Conservation (phyloP, 2,329 filamentous ascomycete species). For the Hymenoscyphus scutula region DNA sequence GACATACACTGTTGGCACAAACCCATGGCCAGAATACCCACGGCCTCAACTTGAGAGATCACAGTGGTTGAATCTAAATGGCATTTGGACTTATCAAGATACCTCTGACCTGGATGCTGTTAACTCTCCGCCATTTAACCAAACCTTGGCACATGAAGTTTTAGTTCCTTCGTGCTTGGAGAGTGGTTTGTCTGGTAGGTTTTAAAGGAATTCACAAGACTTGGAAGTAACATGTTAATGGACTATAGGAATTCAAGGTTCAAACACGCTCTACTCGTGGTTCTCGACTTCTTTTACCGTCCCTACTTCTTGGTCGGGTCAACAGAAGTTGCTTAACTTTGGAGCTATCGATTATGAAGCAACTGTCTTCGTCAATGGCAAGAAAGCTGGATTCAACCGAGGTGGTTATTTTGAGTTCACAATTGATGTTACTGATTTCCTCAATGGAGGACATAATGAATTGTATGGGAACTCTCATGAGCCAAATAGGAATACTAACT, state of each 20-base stretch:
- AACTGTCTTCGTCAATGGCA: constrained; percentile 57
- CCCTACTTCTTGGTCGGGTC: constrained; percentile 34
- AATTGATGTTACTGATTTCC: constrained; percentile 52
- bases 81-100: constrained; percentile 46
- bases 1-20: constrained; percentile 46
- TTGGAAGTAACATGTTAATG: not conserved
- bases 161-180: constrained; percentile 54
- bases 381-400: constrained; percentile 49
- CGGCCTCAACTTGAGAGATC: constrained; percentile 45
- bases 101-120: constrained; percentile 41
- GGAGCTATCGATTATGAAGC: constrained; percentile 51
- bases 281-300: constrained; percentile 49
- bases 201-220: not conserved
- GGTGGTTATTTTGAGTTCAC: constrained; percentile 64
- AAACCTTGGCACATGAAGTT: constrained; percentile 44
- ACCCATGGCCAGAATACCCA: constrained; percentile 50
- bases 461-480: constrained; percentile 33
- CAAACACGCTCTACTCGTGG: constrained; percentile 43
- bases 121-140: constrained; percentile 44
- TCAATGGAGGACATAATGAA: constrained; percentile 46
- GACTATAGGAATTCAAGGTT: constrained; percentile 41
- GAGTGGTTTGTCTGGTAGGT: constrained; percentile 46
- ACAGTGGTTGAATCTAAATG: constrained; percentile 50
- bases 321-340: constrained; percentile 46
- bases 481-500: not conserved